A percentile compares a stretch with the other conserved stretches of the same genome.
These are phyloP conservation scores for Solanum chmielewskii DNA, from an alignment of 257 asterid genomes.

Conservation along the genomic window DNA sequence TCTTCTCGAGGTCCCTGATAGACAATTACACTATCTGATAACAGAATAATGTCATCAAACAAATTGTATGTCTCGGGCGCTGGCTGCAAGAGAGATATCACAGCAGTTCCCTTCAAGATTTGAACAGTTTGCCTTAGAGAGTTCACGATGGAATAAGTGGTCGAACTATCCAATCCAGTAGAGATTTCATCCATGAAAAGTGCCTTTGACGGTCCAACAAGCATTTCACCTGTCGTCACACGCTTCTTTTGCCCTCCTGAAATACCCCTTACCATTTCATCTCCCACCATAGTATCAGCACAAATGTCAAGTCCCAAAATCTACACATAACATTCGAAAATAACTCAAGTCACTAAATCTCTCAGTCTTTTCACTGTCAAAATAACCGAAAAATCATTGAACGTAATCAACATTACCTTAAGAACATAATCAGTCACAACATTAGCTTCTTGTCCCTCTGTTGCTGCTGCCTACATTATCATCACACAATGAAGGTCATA, in stretches of 20 bases:
- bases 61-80: constrained; percentile 54
- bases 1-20: constrained; percentile 54
- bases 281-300: constrained; percentile 33
- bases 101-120: constrained; percentile 60
- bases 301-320: constrained; percentile 26
- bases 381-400: background rate
- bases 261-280: constrained; percentile 28
- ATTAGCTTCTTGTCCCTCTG: constrained; percentile 28
- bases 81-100: constrained; percentile 62
- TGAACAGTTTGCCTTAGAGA: constrained; percentile 41
- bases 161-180: constrained; percentile 57
- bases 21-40: constrained; percentile 44
- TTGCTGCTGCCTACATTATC: constrained; percentile 21
- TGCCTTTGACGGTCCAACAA: constrained; percentile 60
- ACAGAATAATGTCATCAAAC: constrained; percentile 50
- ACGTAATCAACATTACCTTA: constrained; percentile 1
- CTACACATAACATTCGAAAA: background rate
- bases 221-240: constrained; percentile 43
- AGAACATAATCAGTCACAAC: constrained; percentile 27
- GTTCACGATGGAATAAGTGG: constrained; percentile 46
- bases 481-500: background rate
- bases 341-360: background rate
- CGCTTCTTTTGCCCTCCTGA: constrained; percentile 34
- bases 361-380: background rate
- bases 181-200: constrained; percentile 72